Percentiles rank a stretch among this genome's conserved stretches.
These are phyloP conservation scores for Acer negundo DNA, from an alignment of 345 rosid species.

Conservation along the genomic window DNA sequence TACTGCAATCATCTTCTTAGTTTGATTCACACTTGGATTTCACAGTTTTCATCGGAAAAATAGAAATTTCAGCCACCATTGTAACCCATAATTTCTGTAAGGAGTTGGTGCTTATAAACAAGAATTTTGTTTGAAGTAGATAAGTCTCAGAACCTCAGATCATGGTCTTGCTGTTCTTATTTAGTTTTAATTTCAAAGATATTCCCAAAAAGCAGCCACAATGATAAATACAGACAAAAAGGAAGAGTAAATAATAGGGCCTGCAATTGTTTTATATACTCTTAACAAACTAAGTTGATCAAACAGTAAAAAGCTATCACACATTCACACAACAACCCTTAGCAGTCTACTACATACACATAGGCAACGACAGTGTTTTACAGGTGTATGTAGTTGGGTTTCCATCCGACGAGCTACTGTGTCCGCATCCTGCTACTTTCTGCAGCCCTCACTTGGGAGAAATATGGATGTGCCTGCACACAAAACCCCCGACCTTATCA, in stretches of 20 bases:
- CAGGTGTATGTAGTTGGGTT: not conserved
- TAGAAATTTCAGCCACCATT: not conserved
- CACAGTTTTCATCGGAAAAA: too few relatives aligned
- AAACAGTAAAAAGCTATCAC: conserved; percentile 10
- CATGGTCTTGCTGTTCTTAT: not conserved
- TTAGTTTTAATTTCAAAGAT: not conserved
- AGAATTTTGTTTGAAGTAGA: not conserved
- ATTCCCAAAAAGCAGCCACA: not conserved
- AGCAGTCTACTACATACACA: not conserved
- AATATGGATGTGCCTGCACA: conserved; percentile 74
- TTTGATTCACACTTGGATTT: not conserved
- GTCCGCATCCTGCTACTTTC: conserved; percentile 83
- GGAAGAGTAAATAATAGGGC: not conserved
- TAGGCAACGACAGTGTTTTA: not conserved
- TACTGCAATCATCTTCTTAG: too few relatives aligned
- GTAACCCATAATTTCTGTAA: not conserved
- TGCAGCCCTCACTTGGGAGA: conserved; percentile 93
- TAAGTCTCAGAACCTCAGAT: not conserved
- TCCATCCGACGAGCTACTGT: conserved; percentile 28
- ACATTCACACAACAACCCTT: conserved; percentile 19
- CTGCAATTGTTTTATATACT: not conserved
- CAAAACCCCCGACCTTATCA: not conserved
- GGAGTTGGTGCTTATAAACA: not conserved
- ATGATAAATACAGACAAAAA: not conserved
- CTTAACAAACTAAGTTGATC: conserved; percentile 4